Conservation (phyloP, 2,329 filamentous ascomycete genomes). For the Penicillium sp. region DNA sequence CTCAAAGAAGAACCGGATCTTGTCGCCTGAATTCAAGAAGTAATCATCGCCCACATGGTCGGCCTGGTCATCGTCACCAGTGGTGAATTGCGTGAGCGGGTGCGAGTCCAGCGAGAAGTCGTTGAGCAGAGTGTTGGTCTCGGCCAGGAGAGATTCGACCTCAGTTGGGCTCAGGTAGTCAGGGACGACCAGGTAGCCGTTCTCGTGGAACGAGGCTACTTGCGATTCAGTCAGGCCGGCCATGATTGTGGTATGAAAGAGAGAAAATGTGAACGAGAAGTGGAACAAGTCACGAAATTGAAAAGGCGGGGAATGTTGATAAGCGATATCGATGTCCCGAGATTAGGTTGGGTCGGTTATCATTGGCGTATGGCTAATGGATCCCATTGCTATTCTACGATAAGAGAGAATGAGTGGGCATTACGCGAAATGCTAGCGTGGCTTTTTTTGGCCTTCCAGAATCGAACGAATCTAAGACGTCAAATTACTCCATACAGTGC, state of each 20-base stretch:
- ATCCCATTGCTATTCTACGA: background rate
- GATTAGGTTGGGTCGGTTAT: constrained; percentile 16
- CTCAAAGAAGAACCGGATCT: constrained; percentile 96
- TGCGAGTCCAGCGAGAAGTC: constrained; percentile 79
- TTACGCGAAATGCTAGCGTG: background rate
- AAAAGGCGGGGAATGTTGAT: constrained; percentile 30
- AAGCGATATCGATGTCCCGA: constrained; percentile 21
- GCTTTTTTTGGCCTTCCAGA: background rate
- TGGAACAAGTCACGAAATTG: constrained; percentile 8
- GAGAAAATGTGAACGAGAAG: background rate
- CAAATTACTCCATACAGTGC: background rate
- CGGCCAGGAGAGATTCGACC: constrained; percentile 68
- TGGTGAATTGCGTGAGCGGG: constrained; percentile 92
- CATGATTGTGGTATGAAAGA: constrained; percentile 19
- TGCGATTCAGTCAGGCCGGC: constrained; percentile 71
- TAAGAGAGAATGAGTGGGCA: background rate
- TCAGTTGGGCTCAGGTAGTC: constrained; percentile 70
- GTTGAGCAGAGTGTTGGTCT: constrained; percentile 74
- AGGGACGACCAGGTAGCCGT: constrained; percentile 90
- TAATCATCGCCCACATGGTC: constrained; percentile 94
- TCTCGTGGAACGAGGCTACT: constrained; percentile 70
- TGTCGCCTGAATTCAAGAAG: constrained; percentile 87
- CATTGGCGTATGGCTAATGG: background rate
- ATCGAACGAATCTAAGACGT: too few species aligned
- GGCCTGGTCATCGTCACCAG: constrained; percentile 66